Evolutionary conservation across 306 rosid genomes (phyloP), one percentile per base, ranked within the genome.

Genomic region (Arachis stenosperma): DNA sequence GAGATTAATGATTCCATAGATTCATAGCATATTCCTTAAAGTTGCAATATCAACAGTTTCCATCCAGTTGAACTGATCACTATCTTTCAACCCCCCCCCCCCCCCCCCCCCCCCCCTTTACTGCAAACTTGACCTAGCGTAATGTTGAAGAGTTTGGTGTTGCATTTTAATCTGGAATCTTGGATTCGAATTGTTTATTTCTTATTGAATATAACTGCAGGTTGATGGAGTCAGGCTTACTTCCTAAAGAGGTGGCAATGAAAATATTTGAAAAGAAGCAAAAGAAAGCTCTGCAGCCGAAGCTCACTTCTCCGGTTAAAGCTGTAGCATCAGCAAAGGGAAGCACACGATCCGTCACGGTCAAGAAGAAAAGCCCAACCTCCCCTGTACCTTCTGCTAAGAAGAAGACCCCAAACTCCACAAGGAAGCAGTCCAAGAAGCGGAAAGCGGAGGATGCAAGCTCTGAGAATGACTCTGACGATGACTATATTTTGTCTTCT

Each of bases 141-240:
- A 33, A 33, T 33, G 37, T 33, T 33, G 37, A 33, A 33, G 37
- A 33, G 37, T 33, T 2, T 33, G 37, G 37, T 33, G 37, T 33
- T 2, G 37, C 37, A 33, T 33, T 33, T 33, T 33, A 33, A 33
- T 33, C 3, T 33, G 37, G 37, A 33, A 33, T 33, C 37, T 33
- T 33, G 37, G 37, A 33, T 33, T 33, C 4, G 12, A 37, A 53
- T 48, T 2, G 65, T 36, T 54, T 44, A 55, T 17, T 56, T 60
- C 37, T 67, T 44, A 42, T 52, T 71, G 67, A 66, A 30, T 83
- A n/a, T 69, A 30, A 70, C 63, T 82, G 62, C 89, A 93, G 96
- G 97, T 79, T 91, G 92, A 90, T 93, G 98, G 98, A 93, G 52
- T 85, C 88, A 3, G 98, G 96, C 51, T 89, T 93, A 82, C 87